Base-by-base conservation (phyloP, 1,139 yeast species). In the Suhomyces taliae region DNA sequence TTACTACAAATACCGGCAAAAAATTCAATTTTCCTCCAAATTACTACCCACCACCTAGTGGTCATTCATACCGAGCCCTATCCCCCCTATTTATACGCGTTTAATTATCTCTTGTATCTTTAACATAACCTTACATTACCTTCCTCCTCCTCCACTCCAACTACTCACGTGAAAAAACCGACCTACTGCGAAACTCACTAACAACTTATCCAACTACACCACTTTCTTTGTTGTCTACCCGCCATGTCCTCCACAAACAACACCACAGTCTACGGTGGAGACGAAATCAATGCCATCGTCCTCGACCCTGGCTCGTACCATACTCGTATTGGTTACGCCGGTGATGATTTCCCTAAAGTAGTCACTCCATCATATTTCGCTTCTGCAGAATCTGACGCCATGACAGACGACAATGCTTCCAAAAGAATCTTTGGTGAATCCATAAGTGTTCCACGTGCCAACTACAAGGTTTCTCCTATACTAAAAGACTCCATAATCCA, bases 301-400 rank as follows among this genome's bases (percentile, higher is more conserved):
- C 75, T 93, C 34, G 99, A 93, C 64, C 91, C 96, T 0, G 98
- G 99, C 27, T 85, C 97, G 9, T 82, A 76, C 54, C 73, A 82
- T 51, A 90, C 97, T 4, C 81, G 95, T 48, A 82, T 87, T 26
- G 99, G 99, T 1, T 91, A 82, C 65, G 95, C 98, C 6, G 99
- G 99, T 8, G 95, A 90, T 53, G 99, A 93, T 65, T 79, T 83
- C 50, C 99, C 99, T 7, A 83, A 87, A 54, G 72, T 85, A 2
- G 82, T 87, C 35, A 67, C 87, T 7, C 89, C 97, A 2, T 86
- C 96, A 0, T 74, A 64, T 52, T 85, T 69, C 52, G 71, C 72
- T 9, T 46, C 53, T 15, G 43, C 49, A 4, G 14, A 26, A 7
- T 38, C 41, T 24, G 46, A 45, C 19, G 46, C 49, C 33, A 39